Base-by-base conservation (phyloP, 306 rosid genomes). In the Rosa lucieae region DNA sequence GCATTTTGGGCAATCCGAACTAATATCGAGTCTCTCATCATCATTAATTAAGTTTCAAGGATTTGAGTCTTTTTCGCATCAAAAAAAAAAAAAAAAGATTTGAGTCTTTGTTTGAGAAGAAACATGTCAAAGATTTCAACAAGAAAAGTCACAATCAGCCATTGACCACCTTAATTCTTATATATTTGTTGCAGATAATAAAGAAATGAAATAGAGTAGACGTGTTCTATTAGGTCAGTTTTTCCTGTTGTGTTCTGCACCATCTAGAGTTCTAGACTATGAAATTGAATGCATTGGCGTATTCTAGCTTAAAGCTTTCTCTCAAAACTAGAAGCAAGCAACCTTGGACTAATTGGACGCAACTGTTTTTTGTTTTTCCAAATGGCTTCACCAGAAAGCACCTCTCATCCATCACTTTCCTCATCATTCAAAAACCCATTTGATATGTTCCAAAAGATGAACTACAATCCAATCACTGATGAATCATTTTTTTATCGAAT, bases 111-210 rank as follows among this genome's bases (percentile, higher is more conserved):
- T 13, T 32, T 65, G 35, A 70, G 58, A 70, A 23, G 17, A 47
- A 71, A 59, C 49, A 8, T 46, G 70, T 59, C 70, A 26, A 56
- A 63, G 77, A 29, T n/a, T 51, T 69, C 62, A 40, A 53, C 2
- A 32, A 32, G 43, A 9, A 29, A 55, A 47, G 82, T 80, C 84
- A 18, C 73, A 47, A 80, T 84, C 79, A 80, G 43, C 47, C 77
- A 67, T 67, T 73, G 87, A 84, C 81, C 77, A 43, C 17, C 39
- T 70, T 18, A 18, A 53, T 6, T 51, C 74, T 29, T 53, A 1
- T 11, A 26, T 21, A 13, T 11, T 14, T 9, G 0, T 21, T 17
- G 10, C 52, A 14, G 47, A 17, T 40, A 20, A 67, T 67, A 67
- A n/a, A 42, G 55, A 51, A 66, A 3, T 69, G 42, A 18, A 76